Evolutionary conservation across 2,329 filamentous ascomycete species (phyloP).

Genomic region (Ambrosiella xylebori): DNA sequence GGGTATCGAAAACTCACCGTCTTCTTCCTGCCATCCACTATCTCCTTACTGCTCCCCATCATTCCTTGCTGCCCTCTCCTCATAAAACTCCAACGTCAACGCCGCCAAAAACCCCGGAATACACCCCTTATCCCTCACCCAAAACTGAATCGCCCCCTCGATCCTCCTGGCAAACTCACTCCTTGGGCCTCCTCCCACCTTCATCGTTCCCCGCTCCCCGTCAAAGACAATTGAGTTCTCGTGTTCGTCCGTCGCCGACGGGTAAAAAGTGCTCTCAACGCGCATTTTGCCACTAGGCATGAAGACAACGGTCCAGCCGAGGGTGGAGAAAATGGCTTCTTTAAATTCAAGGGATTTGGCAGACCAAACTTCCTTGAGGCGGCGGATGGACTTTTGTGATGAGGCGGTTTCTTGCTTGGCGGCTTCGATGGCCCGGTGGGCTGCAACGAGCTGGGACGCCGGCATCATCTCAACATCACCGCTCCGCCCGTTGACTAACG

Average conservation of each 20-base stretch:
- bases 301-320: constrained; percentile 92
- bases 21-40: not conserved
- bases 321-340: constrained; percentile 76
- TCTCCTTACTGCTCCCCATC: not conserved
- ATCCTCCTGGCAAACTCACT: constrained; percentile 78
- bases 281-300: constrained; percentile 94
- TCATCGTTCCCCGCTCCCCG: constrained; percentile 92
- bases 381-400: constrained; percentile 65
- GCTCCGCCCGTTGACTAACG: constrained; percentile 32
- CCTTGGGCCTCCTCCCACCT: constrained; percentile 77
- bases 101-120: constrained; percentile 88
- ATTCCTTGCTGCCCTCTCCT: constrained; percentile 34
- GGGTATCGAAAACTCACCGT: not conserved
- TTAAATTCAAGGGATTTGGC: constrained; percentile 89
- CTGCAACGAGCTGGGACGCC: constrained; percentile 54
- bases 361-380: constrained; percentile 84
- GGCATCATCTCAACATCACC: constrained; percentile 47
- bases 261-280: constrained; percentile 72
- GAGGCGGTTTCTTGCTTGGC: constrained; percentile 51
- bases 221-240: constrained; percentile 70
- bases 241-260: constrained; percentile 49
- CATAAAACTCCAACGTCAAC: constrained; percentile 83
- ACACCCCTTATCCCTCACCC: constrained; percentile 85
- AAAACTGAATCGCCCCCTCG: constrained; percentile 74
- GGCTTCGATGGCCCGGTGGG: constrained; percentile 58